A percentile compares a stretch with the other conserved stretches of the same genome.
phyloP scores from a whole-genome alignment of 2,329 filamentous ascomycete species.

The Pseudohalonectria lignicola region DNA sequence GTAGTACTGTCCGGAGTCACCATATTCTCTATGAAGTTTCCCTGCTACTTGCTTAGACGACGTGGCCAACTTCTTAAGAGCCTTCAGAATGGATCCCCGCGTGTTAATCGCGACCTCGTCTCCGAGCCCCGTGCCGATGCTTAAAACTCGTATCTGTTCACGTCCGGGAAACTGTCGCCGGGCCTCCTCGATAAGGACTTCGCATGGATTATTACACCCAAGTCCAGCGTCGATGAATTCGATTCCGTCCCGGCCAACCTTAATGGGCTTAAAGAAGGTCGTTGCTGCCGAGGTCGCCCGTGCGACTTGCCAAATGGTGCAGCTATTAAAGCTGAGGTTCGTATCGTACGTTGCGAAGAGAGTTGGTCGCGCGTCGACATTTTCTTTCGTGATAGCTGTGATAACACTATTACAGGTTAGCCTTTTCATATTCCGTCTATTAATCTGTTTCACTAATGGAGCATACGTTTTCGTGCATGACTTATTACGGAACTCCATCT shows the following conservation, averaged over 20 bases:
- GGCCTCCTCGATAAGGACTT: slow-evolving; percentile 17
- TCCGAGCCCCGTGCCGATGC: slow-evolving; percentile 16
- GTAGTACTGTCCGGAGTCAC: slow-evolving; percentile 10
- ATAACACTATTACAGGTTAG: slow-evolving; percentile 10
- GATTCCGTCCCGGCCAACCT: slow-evolving; percentile 12
- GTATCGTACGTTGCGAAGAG: slow-evolving; percentile 16
- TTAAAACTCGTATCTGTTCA: slow-evolving; percentile 9
- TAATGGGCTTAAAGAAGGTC: slow-evolving; percentile 17
- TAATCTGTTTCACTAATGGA: too few species aligned
- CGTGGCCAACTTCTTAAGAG: slow-evolving; percentile 10
- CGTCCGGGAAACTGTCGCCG: slow-evolving; percentile 10
- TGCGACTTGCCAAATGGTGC: slow-evolving; percentile 17
- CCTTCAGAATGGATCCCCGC: slow-evolving; percentile 8
- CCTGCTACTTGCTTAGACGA: slow-evolving; percentile 10
- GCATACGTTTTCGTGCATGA: slow-evolving; percentile 15
- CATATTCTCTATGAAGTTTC: slow-evolving; percentile 7
- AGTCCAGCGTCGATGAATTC: slow-evolving; percentile 19
- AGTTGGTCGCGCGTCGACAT: slow-evolving; percentile 13
- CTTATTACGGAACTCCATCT: slow-evolving; percentile 10
- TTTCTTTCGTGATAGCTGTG: slow-evolving; percentile 16
- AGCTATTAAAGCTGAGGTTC: slow-evolving; percentile 9
- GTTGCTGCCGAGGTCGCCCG: slow-evolving; percentile 10
- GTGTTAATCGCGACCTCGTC: slow-evolving; percentile 9
- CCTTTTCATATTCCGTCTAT: background rate
- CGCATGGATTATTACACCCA: slow-evolving; percentile 20